A percentile compares a stretch with the other conserved stretches of the same genome.
Evolutionary conservation across 2,329 filamentous ascomycete genomes (phyloP).

Genomic region (Arthrocladium fulminans): DNA sequence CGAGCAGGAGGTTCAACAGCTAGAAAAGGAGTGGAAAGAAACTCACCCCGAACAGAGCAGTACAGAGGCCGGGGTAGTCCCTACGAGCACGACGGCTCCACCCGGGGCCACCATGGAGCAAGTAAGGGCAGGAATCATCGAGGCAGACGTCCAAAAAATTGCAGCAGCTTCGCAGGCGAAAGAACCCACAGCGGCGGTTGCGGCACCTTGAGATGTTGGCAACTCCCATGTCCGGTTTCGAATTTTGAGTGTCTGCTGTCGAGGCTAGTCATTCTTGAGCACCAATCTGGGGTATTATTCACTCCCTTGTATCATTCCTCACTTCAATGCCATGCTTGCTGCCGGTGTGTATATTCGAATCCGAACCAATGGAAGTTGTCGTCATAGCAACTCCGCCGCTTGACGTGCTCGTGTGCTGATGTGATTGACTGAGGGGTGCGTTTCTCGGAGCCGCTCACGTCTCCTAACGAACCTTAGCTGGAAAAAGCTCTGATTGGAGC

Average conservation of each 20-base stretch:
- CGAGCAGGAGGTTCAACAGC: conserved; percentile 34
- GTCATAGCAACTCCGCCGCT: background rate
- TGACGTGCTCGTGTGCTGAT: conserved; percentile 1
- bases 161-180: conserved; percentile 16
- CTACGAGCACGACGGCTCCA: conserved; percentile 30
- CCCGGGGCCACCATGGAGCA: conserved; percentile 33
- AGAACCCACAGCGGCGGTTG: conserved; percentile 12
- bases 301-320: no score
- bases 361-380: background rate
- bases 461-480: background rate
- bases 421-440: background rate
- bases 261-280: background rate
- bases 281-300: no score
- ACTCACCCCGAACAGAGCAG: conserved; percentile 27
- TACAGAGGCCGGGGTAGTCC: conserved; percentile 13
- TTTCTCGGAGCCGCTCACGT: background rate
- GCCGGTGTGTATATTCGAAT: background rate
- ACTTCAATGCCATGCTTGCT: background rate
- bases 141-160: conserved; percentile 29
- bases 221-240: background rate
- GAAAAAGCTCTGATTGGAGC: background rate
- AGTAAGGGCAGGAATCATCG: conserved; percentile 33
- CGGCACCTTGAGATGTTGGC: conserved; percentile 12
- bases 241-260: background rate
- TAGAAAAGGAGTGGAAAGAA: conserved; percentile 30